Percentiles rank a stretch among this genome's conserved stretches.
Conservation (phyloP, 2,329 filamentous ascomycete genomes). For the Cladophialophora exuberans region DNA sequence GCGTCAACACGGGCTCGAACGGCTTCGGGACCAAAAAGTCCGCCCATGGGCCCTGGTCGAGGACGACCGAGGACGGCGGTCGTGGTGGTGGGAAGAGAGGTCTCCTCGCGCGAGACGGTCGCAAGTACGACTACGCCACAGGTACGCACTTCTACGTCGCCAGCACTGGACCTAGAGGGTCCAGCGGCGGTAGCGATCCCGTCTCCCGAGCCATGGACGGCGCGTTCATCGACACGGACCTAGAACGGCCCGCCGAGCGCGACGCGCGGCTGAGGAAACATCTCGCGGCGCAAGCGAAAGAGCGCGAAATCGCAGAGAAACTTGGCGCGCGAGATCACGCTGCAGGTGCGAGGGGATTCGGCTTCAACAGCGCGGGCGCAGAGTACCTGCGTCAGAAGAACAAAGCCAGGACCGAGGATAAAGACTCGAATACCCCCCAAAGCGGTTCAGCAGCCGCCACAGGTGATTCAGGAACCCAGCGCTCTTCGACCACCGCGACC, state of each 20-base stretch:
- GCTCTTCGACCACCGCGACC: neutral
- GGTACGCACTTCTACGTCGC: conserved; percentile 52
- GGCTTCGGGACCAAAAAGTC: conserved; percentile 47
- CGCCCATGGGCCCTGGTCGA: neutral
- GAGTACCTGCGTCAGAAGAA: conserved; percentile 47
- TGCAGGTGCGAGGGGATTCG: too few species aligned
- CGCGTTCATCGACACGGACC: conserved; percentile 43
- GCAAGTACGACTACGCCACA: conserved; percentile 43
- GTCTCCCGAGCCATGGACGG: conserved; percentile 34
- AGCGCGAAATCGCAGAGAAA: conserved; percentile 49
- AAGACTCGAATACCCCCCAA: too few species aligned
- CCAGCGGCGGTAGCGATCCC: neutral
- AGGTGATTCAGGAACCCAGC: neutral
- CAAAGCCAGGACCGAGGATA: neutral
- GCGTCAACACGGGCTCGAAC: conserved; percentile 72
- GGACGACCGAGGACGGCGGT: conserved; percentile 24
- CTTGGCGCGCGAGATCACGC: conserved; percentile 36
- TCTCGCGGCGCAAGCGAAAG: conserved; percentile 47
- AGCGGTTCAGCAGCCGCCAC: neutral
- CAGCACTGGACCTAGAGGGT: conserved; percentile 16
- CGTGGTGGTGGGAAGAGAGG: conserved; percentile 25
- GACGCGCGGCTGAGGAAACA: conserved; percentile 48
- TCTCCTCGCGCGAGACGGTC: conserved; percentile 25
- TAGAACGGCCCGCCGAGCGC: conserved; percentile 42
- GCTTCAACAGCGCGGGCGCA: conserved; percentile 42